Conservation (phyloP, 495 filamentous ascomycete species). For the Achaetomiella virescens region DNA sequence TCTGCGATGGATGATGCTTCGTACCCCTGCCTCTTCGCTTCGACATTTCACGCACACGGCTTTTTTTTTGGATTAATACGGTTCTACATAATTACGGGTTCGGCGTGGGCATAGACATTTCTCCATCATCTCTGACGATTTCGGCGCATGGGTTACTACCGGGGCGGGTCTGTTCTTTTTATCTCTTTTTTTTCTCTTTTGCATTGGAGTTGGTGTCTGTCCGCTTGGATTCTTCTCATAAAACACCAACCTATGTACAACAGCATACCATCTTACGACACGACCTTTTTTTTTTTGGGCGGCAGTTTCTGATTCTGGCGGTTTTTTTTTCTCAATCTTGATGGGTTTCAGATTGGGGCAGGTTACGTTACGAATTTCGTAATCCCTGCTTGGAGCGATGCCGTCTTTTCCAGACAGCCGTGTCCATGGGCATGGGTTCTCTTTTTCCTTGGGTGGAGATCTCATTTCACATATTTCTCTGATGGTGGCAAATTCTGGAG, state of each 20-base stretch:
- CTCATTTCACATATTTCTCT: conserved; percentile 4
- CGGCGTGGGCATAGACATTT: conserved; percentile 11
- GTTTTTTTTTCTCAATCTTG: neutral
- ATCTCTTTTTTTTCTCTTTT: conserved; percentile 1
- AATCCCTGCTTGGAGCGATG: neutral
- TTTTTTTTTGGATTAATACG: neutral
- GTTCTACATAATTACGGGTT: conserved; percentile 4
- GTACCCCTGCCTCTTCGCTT: conserved; percentile 4
- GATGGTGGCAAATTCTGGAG: conserved; percentile 1
- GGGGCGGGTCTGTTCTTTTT: neutral
- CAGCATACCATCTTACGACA: conserved; percentile 9
- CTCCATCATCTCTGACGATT: conserved; percentile 7
- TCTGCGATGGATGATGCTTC: conserved; percentile 12
- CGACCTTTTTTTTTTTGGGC: neutral
- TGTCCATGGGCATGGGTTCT: conserved; percentile 6
- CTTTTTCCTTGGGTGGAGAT: conserved; percentile 1
- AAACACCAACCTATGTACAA: conserved; percentile 5
- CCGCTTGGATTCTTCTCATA: neutral
- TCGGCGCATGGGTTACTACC: neutral
- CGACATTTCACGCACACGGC: neutral
- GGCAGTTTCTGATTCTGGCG: conserved; percentile 1
- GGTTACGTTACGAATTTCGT: neutral
- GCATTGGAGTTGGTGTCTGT: conserved; percentile 2
- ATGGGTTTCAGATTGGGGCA: neutral
- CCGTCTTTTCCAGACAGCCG: neutral